Base-by-base conservation (phyloP, 2,329 filamentous ascomycete species). In the Polytolypa hystricis region DNA sequence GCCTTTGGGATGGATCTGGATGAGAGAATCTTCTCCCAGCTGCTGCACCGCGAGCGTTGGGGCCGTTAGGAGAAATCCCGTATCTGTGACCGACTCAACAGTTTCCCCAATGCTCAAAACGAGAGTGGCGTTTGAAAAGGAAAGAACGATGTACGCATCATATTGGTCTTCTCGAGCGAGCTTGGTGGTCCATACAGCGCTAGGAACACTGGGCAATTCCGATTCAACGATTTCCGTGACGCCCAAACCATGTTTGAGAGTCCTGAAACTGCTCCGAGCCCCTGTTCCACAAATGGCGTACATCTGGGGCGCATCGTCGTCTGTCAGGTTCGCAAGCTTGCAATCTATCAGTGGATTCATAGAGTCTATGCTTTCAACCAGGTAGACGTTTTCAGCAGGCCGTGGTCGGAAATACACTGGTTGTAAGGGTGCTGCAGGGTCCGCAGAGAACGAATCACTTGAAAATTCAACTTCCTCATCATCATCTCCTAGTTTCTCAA, bases 141-240 rank as follows among this genome's bases (percentile, higher is more conserved):
- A 93, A 4, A 99, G 70, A n/a, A 98, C 76, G 42, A 98, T 94
- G 53, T 96, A 95, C 0, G 85, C 81, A 60, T 98, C 89, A 46
- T 80, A 93, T 48, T 89, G 76, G 48, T 96, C 89, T 12, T 74
- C 73, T 14, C 77, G 76, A 25, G 77, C 81, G 31, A 93, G 66
- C 57, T 94, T 95, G 1, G 93, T 86, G 0, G 91, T 95, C 89
- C 91, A 99, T 3, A 98, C 87, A 1, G 84, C 82, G 0, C 81
- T 84, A 3, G 87, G 86, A n/a, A 84, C 79, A 52, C 84, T 83
- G 7, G 86, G 87, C 25, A 95, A 66, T 53, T 91, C 84, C 0
- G 87, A 94, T 41, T 91, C 85, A n/a, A 95, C 86, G 40, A 95
- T 91, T 55, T 96, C 87, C 25, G 86, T 84, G 3, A 96, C 87